Evolutionary conservation across 164 flowering plant species (phyloP).

Genomic region (Dillenia suffruticosa): DNA sequence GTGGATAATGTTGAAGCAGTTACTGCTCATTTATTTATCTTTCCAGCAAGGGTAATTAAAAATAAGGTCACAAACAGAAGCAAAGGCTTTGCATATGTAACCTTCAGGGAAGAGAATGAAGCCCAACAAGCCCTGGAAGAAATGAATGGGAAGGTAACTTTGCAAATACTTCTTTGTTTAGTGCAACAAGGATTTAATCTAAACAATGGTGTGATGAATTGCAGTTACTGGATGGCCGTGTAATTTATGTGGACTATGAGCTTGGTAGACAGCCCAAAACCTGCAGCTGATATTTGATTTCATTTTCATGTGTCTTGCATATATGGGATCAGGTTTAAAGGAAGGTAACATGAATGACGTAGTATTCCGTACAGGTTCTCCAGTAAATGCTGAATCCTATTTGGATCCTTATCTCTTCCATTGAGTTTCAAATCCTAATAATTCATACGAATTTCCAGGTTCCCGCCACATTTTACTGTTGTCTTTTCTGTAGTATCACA

Average conservation of each 20-base stretch:
- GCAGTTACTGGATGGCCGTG: conserved; percentile 73
- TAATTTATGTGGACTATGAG: conserved; percentile 66
- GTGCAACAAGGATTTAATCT: not conserved
- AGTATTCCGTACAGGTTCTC: too few relatives aligned
- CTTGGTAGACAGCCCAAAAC: conserved; percentile 24
- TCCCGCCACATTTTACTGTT: not conserved
- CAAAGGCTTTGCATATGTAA: conserved; percentile 93
- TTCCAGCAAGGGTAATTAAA: conserved; percentile 58
- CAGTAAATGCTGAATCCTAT: not conserved
- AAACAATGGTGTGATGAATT: not conserved
- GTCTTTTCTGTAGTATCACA: not conserved
- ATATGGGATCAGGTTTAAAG: too few relatives aligned
- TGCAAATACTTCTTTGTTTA: not conserved
- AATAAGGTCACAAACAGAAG: conserved; percentile 71
- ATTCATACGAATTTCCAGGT: not conserved
- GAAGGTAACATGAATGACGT: not conserved
- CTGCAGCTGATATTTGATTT: conserved; percentile 12
- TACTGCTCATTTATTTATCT: conserved; percentile 3
- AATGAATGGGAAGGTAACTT: conserved; percentile 76
- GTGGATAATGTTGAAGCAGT: not conserved
- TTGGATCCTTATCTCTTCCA: conserved; percentile 4
- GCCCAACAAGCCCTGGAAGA: conserved; percentile 61
- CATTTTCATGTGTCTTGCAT: not conserved
- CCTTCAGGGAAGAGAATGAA: conserved; percentile 81
- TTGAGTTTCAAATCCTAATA: not conserved